Percentiles rank a stretch among this genome's conserved stretches.
Conservation (phyloP, 2,329 filamentous ascomycete genomes). For the Fusarium avenaceum region DNA sequence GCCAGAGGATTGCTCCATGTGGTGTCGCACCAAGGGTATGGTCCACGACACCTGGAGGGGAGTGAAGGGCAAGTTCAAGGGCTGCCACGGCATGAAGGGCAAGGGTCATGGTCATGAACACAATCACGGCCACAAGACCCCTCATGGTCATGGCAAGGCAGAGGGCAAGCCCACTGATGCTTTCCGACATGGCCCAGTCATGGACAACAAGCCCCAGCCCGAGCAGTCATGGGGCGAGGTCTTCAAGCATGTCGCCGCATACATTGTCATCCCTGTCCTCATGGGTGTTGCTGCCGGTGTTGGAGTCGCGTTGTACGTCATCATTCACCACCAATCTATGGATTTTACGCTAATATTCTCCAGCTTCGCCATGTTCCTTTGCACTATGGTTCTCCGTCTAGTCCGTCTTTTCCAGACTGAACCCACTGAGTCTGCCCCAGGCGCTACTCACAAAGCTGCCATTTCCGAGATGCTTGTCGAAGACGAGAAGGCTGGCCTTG, state of each 20-base stretch:
- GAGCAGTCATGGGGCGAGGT: conserved; percentile 61
- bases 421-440: conserved; percentile 21
- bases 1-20: conserved; percentile 60
- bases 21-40: conserved; percentile 63
- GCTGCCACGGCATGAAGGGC: conserved; percentile 47
- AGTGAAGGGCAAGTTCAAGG: conserved; percentile 46
- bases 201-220: conserved; percentile 38
- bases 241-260: conserved; percentile 68
- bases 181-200: conserved; percentile 28
- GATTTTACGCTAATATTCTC: conserved; percentile 47
- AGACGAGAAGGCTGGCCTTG: conserved; percentile 66
- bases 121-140: conserved; percentile 20
- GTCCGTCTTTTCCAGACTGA: conserved; percentile 63
- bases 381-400: conserved; percentile 71
- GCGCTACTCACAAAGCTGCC: conserved; percentile 52
- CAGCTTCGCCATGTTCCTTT: conserved; percentile 74
- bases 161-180: conserved; percentile 43
- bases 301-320: conserved; percentile 71
- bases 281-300: conserved; percentile 78
- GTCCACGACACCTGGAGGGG: conserved; percentile 48
- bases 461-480: conserved; percentile 54
- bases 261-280: conserved; percentile 76
- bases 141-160: conserved; percentile 36
- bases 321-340: neutral
- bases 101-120: conserved; percentile 13